A percentile compares a stretch with the other conserved stretches of the same genome.
These are phyloP conservation scores for Jatropha curcas DNA, from an alignment of 345 rosid species.

Conservation along the genomic window DNA sequence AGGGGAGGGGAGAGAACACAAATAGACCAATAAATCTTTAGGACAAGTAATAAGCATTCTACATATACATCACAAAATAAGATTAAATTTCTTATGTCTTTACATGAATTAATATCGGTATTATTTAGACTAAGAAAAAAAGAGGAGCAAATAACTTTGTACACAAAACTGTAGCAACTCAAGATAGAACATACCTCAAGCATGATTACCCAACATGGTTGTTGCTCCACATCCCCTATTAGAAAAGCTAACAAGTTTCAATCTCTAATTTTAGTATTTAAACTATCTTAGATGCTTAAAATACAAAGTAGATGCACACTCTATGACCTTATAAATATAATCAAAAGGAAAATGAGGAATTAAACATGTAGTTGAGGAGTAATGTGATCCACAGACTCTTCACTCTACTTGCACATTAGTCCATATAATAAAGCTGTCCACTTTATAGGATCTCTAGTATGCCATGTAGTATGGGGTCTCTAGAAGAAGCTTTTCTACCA, in stretches of 20 bases:
- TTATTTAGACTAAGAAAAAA: background rate
- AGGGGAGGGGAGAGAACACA: background rate
- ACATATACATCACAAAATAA: background rate
- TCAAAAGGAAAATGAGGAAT: background rate
- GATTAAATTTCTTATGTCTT: background rate
- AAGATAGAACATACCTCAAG: constrained; percentile 65
- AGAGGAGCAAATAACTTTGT: background rate
- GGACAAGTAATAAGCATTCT: background rate
- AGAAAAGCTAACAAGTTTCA: constrained; percentile 24
- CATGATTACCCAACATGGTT: constrained; percentile 96
- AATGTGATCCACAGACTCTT: background rate
- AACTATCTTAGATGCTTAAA: too few species aligned
- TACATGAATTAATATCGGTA: background rate
- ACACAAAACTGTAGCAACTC: background rate
- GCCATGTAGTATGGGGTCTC: background rate
- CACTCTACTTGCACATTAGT: background rate
- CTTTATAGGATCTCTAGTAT: background rate
- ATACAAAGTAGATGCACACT: constrained; percentile 7
- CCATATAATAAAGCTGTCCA: background rate
- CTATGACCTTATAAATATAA: background rate
- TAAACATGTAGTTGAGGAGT: background rate
- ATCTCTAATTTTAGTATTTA: constrained; percentile 13
- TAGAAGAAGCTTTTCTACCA: background rate
- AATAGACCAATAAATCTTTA: background rate
- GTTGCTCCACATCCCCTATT: constrained; percentile 67